A percentile compares a stretch with the other conserved stretches of the same genome.
These are phyloP conservation scores for Xylaria sp. DNA, from an alignment of 2,329 filamentous ascomycete species.

Conservation along the genomic window DNA sequence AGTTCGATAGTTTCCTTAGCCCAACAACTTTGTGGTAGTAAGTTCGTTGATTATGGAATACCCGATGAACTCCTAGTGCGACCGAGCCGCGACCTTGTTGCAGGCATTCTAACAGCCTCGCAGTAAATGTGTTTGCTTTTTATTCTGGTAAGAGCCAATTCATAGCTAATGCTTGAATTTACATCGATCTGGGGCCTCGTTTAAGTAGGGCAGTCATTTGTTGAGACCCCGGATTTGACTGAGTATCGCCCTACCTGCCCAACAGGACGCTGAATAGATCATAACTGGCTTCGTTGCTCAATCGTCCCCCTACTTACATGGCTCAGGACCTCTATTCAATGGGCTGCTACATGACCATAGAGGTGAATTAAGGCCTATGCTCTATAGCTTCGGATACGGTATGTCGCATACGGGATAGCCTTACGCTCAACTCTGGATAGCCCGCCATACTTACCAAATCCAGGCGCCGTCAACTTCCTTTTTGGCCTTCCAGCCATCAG, in stretches of 20 bases:
- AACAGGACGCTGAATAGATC: neutral
- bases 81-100: neutral
- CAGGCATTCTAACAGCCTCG: slow-evolving; percentile 36
- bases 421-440: neutral
- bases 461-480: slow-evolving; percentile 56
- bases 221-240: neutral
- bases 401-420: neutral
- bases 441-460: neutral
- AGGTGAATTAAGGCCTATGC: slow-evolving; percentile 43
- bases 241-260: neutral
- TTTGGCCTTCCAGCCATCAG: slow-evolving; percentile 56
- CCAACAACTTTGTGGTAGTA: slow-evolving; percentile 53
- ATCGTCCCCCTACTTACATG: neutral
- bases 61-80: no score
- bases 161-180: neutral
- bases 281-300: neutral
- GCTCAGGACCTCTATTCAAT: slow-evolving; percentile 35
- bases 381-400: slow-evolving; percentile 50
- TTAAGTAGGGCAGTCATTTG: neutral
- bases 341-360: slow-evolving; percentile 37
- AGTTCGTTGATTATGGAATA: slow-evolving; percentile 30
- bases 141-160: slow-evolving; percentile 53
- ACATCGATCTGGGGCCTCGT: neutral
- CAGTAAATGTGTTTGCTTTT: slow-evolving; percentile 57
- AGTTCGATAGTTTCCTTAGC: slow-evolving; percentile 49